Evolutionary conservation across 331 rosid genomes (phyloP).

Genomic region (Saraca asoca): DNA sequence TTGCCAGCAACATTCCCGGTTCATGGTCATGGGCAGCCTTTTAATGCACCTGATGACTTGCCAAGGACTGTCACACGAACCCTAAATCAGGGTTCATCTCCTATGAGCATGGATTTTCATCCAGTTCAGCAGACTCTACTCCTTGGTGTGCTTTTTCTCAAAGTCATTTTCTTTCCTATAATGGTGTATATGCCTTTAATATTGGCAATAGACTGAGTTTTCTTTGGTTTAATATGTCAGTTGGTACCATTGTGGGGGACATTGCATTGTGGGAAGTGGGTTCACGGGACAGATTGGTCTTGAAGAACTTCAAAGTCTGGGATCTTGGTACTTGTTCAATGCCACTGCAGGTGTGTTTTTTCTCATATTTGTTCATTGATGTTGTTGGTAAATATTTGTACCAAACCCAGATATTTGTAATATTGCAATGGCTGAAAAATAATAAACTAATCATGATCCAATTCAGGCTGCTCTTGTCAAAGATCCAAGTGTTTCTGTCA

Average conservation of each 20-base stretch:
- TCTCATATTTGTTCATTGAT: conserved; percentile 1
- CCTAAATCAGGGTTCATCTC: conserved; percentile 82
- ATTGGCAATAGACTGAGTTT: conserved; percentile 21
- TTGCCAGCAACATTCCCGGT: conserved; percentile 70
- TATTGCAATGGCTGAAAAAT: background rate
- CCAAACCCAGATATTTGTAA: conserved; percentile 22
- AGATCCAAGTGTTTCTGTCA: conserved; percentile 51
- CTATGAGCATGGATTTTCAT: conserved; percentile 97
- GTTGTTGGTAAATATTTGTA: conserved; percentile 7
- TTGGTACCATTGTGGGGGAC: conserved; percentile 87
- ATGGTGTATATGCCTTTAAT: background rate
- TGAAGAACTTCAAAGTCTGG: conserved; percentile 85
- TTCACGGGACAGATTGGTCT: conserved; percentile 73
- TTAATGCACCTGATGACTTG: conserved; percentile 78
- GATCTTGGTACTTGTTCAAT: conserved; percentile 72
- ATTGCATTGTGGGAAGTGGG: conserved; percentile 95
- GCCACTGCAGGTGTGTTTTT: conserved; percentile 70
- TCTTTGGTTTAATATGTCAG: conserved; percentile 26
- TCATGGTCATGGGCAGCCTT: conserved; percentile 72
- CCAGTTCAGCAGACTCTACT: conserved; percentile 80
- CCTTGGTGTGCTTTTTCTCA: conserved; percentile 52
- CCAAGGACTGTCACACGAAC: conserved; percentile 68
- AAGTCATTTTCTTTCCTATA: conserved; percentile 1
- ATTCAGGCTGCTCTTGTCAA: conserved; percentile 56
- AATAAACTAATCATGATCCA: conserved; percentile 30